Evolutionary conservation across 2,329 filamentous ascomycete species (phyloP).

Genomic region (Fusarium zealandicum): DNA sequence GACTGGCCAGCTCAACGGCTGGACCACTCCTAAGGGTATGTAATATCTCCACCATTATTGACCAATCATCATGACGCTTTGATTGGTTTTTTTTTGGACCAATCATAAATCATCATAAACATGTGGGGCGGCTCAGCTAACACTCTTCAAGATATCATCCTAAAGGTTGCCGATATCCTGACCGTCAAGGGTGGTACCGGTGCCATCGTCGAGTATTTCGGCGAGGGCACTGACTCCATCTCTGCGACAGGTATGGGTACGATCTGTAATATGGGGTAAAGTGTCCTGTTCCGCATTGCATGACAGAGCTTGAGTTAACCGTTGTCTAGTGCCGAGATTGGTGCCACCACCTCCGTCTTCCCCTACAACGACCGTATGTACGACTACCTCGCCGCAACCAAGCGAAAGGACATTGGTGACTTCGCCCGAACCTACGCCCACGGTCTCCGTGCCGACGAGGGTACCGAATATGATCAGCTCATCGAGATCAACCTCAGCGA

Average conservation of each 20-base stretch:
- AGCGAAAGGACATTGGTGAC: constrained; percentile 88
- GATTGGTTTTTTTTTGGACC: no score
- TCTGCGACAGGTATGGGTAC: constrained; percentile 89
- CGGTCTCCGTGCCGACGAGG: constrained; percentile 86
- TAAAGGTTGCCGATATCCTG: constrained; percentile 95
- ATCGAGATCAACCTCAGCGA: constrained; percentile 89
- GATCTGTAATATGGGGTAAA: constrained; percentile 72
- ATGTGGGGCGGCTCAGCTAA: constrained; percentile 9
- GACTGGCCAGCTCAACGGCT: constrained; percentile 86
- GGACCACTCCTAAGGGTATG: constrained; percentile 90
- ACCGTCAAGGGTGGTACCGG: constrained; percentile 99
- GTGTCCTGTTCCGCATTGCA: neutral
- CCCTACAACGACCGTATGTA: constrained; percentile 98
- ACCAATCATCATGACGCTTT: neutral
- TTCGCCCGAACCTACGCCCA: constrained; percentile 84
- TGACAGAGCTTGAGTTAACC: constrained; percentile 8
- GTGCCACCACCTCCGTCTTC: constrained; percentile 92
- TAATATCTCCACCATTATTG: constrained; percentile 24
- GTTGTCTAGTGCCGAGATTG: constrained; percentile 66
- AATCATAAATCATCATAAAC: neutral
- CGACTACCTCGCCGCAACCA: constrained; percentile 91
- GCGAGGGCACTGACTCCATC: constrained; percentile 70
- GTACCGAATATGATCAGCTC: constrained; percentile 87
- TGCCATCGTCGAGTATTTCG: constrained; percentile 78
- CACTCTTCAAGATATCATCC: constrained; percentile 77